Base-by-base conservation (phyloP, 306 rosid genomes). In the Styphnolobium japonicum region DNA sequence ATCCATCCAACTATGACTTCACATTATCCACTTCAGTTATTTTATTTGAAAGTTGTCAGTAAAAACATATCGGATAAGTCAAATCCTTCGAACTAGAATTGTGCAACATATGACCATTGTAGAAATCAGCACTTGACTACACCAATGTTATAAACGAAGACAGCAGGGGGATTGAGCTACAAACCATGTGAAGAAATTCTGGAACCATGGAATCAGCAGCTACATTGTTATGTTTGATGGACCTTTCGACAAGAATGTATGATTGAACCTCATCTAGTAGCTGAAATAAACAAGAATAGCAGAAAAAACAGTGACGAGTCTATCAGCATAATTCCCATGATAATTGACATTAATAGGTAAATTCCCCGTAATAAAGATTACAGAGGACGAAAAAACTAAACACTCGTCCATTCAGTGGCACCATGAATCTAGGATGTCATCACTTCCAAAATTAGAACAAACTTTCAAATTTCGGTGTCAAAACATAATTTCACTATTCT, bases 251-350 rank as follows among this genome's bases (percentile, higher is more conserved):
- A 34, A 94, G 85, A 76, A 94, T 88, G 82, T 94, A 94, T 0
- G 95, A 91, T 73, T 94, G 98, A 74, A 94, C 91, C 83, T 94
- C 98, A 29, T 94, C 97, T 37, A 94, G 83, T 77, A 82, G 78
- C 97, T 94, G 89, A 71, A 85, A 80, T 71, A 82, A 74, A 77
- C 48, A 84, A 57, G 22, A 79, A 79, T 22, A 11, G 37, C 64
- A 69, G 64, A 60, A 49, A 69, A 70, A 67, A 21, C 29, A 55
- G 61, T 33, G 56, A 69, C 7, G 33, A 73, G 63, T 18, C 22
- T 33, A 73, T 72, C 52, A 53, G 33, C 52, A 37, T 33, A 43
- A 76, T 39, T 23, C 40, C 40, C 60, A 7, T 10, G 31, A 69
- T 49, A 33, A 55, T 48, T 5, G 10, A 78, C 55, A 74, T 37